Conservation (phyloP, 306 rosid genomes). For the Dicorynia guianensis region DNA sequence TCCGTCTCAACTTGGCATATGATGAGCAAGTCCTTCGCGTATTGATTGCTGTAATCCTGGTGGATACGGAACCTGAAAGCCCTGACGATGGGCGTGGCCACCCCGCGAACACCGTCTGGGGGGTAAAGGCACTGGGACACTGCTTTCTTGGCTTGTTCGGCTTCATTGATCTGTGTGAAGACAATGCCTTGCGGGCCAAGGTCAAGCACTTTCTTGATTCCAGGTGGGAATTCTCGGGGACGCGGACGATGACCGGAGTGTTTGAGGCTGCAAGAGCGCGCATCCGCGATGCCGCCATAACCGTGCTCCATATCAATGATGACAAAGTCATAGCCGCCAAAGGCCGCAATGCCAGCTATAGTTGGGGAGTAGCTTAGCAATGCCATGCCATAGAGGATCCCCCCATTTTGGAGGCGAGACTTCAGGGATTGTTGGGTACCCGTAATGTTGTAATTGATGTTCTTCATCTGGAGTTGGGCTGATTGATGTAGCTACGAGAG, state of each 20-base stretch:
- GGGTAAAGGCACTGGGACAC: constrained; percentile 6
- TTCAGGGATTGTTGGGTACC: not conserved
- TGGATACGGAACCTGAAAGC: not conserved
- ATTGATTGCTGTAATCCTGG: not conserved
- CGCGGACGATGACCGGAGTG: constrained; percentile 1
- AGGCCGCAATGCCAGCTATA: not conserved
- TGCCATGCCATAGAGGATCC: not conserved
- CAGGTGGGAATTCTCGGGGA: not conserved
- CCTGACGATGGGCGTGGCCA: constrained; percentile 13
- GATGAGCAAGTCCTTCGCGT: constrained; percentile 7
- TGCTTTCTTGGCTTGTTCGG: not conserved
- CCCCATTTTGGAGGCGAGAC: constrained; percentile 10
- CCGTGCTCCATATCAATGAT: constrained; percentile 10
- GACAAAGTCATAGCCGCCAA: constrained; percentile 8
- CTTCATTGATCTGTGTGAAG: not conserved
- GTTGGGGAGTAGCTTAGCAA: constrained; percentile 1
- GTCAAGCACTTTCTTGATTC: constrained; percentile 15
- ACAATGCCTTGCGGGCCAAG: constrained; percentile 12
- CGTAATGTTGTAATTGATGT: not conserved
- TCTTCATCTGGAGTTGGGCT: not conserved
- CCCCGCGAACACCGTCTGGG: constrained; percentile 5
- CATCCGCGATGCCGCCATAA: not conserved
- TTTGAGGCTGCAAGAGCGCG: not conserved
- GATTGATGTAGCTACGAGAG: no score
- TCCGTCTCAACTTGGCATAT: constrained; percentile 15